Evolutionary conservation across 2,329 filamentous ascomycete species (phyloP), one percentile per base, ranked within the genome.

Genomic region (Cladosporium austrohemisphaericum): DNA sequence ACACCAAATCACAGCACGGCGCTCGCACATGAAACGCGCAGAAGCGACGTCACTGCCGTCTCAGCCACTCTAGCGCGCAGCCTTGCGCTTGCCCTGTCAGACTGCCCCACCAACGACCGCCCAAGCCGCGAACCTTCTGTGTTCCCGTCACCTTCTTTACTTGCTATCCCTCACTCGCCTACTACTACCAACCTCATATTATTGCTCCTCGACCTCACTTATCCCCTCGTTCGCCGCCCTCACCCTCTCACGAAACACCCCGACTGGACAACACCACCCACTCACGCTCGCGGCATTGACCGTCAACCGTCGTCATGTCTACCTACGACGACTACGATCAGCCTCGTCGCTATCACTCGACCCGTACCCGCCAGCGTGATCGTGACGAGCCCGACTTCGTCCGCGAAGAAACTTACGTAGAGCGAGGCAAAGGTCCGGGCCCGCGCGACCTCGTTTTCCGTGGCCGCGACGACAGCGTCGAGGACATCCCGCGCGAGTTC

Each of bases 401-500:
- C 55, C 69, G 68, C 60, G 74, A 72, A 64, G 72, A 68, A 57
- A 72, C 65, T 29, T 76, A 75, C 65, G 71, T 76, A 55, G 72
- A 71, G 60, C 68, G 69, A 46, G 69, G 69, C 54, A 71, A 69
- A 47, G 67, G 64, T 53, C 63, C 67, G 11, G 65, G 68, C 31
- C 68, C 69, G 26, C 69, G 71, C 47, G 74, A 76, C 55, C 69
- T 77, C 46, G 73, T 75, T 62, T 75, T 72, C 62, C 73, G 74
- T 51, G 68, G 73, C 41, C 83, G 85, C 56, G 84, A 91, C 65
- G 85, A 89, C 61, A 90, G 85, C 67, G 83, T 94, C 63, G 91
- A 95, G 70, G 88, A 94, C 70, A 82, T 94, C 52, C 81, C 82
- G 56, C 83, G 89, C 57, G 87, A 94, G 59, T 95, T 94, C 61